Base-by-base conservation (phyloP, 805 yeast species). In the Pichia paraexigua region DNA sequence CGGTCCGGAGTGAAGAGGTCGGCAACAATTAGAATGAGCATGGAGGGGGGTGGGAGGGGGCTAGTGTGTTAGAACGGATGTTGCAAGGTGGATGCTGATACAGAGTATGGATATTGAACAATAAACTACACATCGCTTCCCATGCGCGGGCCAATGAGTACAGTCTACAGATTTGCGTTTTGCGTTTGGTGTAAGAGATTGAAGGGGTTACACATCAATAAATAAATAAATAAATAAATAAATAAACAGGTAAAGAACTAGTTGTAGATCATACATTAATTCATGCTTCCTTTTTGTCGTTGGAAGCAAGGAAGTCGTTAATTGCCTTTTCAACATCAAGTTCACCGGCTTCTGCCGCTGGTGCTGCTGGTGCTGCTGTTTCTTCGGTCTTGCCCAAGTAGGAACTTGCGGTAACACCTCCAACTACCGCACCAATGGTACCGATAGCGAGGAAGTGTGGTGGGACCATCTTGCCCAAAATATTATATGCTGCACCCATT, bases 361-460 rank as follows among this genome's bases (percentile, higher is more conserved):
- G 24, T 15, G 50, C 47, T 22, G 55, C 41, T 15, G 56, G 45
- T 27, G 54, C n/a, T 8, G 43, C 46, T 11, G 53, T 45, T 49
- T 48, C 58, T 17, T 17, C 25, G 22, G 10, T 20, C 39, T 35
- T 35, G 20, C 39, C 39, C 20, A 35, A 7, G 20, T 35, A n/a
- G 24, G 21, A n/a, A 44, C 37, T 21, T 47, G 43, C 24, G 41
- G 44, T 15, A 51, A 81, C 59, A 53, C 71, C 75, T 50, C 83
- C 78, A 49, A 78, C 80, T 47, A 87, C 84, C 40, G 83, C 66
- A 54, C 82, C 79, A 62, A 91, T 74, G 45, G 96, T 89, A 59
- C 85, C 92, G 60, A 90, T 70, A 27, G 97, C 86, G 68, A 91
- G 79, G 64, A 80, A 85, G 74, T 89, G 91, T 56, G 97, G 79